Evolutionary conservation across 495 filamentous ascomycete genomes (phyloP).

Genomic region (Daldinia loculata): DNA sequence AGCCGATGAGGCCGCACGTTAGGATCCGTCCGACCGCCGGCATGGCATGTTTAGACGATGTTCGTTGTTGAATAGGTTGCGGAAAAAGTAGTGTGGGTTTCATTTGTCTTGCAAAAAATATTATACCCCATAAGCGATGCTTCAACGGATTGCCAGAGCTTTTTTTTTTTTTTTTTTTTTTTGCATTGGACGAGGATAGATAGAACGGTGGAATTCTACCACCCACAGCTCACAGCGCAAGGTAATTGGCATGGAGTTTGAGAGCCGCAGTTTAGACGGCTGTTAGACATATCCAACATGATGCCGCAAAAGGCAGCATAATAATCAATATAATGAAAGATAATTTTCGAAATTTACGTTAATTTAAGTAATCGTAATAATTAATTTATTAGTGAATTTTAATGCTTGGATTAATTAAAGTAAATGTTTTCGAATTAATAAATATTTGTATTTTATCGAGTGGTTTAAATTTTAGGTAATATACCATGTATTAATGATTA

Average conservation of each 20-base stretch:
- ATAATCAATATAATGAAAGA: conserved; percentile 11
- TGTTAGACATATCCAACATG: conserved; percentile 12
- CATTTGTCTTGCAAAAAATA: conserved; percentile 12
- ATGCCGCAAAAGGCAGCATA: conserved; percentile 2
- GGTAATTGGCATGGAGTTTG: conserved; percentile 17
- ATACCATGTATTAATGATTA: no score
- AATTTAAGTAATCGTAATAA: not conserved
- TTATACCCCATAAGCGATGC: conserved; percentile 35
- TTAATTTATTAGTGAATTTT: not conserved
- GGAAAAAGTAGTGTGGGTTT: conserved; percentile 8
- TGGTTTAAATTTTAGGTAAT: no score
- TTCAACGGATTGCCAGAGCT: not conserved
- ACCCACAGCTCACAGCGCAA: not conserved
- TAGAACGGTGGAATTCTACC: not conserved
- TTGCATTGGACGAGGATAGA: conserved; percentile 25
- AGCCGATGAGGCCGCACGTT: conserved; percentile 13
- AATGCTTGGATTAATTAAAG: not conserved
- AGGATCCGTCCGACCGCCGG: conserved; percentile 17
- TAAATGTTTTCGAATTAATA: no score
- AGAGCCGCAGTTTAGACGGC: not conserved
- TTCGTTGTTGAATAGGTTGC: conserved; percentile 4
- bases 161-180: conserved; percentile 13
- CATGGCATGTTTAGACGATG: not conserved
- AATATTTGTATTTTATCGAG: no score
- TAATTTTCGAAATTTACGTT: not conserved